Base-by-base conservation (phyloP, 306 rosid species). In the Fragaria nilgerrensis region DNA sequence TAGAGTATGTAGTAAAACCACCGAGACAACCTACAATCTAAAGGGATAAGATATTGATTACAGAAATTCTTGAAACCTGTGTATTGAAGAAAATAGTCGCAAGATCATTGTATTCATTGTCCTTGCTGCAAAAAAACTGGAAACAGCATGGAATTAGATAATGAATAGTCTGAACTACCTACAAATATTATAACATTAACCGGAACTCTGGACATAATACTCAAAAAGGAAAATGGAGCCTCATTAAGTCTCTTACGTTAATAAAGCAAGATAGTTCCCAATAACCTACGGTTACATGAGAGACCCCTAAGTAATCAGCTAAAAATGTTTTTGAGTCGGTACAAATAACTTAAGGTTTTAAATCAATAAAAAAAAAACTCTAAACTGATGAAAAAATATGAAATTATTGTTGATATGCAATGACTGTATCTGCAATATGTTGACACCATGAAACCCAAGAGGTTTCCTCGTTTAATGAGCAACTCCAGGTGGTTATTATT, bases 51-150 rank as follows among this genome's bases (percentile, higher is more conserved):
- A 75, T 32, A 83, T 66, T 22, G 71, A 66, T 70, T 39, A 49
- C 53, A 49, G 66, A 77, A 72, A 37, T 69, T 80, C 59, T 71
- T 19, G 61, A 79, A 84, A 95, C 98, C 97, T 92, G 98, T 59
- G 98, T 83, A 80, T 95, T 95, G 81, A 95, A 92, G 95, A 95
- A 95, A 86, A 95, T 91, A 22, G 98, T 95, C 34, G 98, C 98
- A 56, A 95, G 97, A 85, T 95, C 98, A 81, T 95, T 95, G 89
- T 95, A 95, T 81, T 95, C 98, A 34, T 84, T 92, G 76, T 90
- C 93, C 75, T 92, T 95, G 52, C 96, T 86, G 86, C 97, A 95
- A 74, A 75, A 92, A 76, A 95, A 95, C 98, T 95, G 91, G 64
- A 85, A 73, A 84, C 14, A 29, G 50, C 27, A 79, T 34, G 77